Conservation (phyloP, 331 rosid species). For the Quercus tomentella region DNA sequence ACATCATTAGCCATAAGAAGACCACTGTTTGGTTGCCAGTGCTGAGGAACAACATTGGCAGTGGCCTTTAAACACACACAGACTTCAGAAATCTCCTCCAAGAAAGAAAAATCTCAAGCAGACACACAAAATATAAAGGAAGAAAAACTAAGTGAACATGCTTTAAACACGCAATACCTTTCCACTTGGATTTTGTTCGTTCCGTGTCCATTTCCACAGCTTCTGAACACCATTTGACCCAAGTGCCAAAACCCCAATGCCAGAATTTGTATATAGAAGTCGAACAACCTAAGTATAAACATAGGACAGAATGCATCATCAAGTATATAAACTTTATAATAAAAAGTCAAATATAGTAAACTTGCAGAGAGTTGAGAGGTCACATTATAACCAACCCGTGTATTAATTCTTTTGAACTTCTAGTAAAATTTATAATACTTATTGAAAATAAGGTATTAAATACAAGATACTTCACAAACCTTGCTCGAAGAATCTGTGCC, state of each 20-base stretch:
- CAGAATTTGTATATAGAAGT: constrained; percentile 73
- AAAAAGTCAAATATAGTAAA: not conserved
- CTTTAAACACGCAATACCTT: constrained; percentile 41
- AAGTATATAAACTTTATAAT: constrained; percentile 7
- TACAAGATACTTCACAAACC: constrained; percentile 47
- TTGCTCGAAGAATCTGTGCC: constrained; percentile 63
- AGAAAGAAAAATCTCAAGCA: not conserved
- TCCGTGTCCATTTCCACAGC: constrained; percentile 87
- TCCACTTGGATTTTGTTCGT: constrained; percentile 62
- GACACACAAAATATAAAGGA: not conserved
- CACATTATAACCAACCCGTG: too few relatives aligned
- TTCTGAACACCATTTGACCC: constrained; percentile 83
- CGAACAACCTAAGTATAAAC: constrained; percentile 55
- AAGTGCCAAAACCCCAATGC: constrained; percentile 82
- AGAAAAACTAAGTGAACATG: not conserved
- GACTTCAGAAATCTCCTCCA: constrained; percentile 31
- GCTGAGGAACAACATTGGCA: constrained; percentile 71
- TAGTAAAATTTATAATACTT: too few relatives aligned
- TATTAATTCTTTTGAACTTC: too few relatives aligned
- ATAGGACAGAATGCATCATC: constrained; percentile 9
- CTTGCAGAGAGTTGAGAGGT: too few relatives aligned
- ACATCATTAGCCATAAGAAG: constrained; percentile 78
- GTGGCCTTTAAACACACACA: constrained; percentile 60
- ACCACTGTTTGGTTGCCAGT: constrained; percentile 86
- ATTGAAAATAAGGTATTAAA: not conserved